These are phyloP conservation scores for Eimeria necatrix DNA, from an alignment of 169 alveolate species.

Conservation along the genomic window DNA sequence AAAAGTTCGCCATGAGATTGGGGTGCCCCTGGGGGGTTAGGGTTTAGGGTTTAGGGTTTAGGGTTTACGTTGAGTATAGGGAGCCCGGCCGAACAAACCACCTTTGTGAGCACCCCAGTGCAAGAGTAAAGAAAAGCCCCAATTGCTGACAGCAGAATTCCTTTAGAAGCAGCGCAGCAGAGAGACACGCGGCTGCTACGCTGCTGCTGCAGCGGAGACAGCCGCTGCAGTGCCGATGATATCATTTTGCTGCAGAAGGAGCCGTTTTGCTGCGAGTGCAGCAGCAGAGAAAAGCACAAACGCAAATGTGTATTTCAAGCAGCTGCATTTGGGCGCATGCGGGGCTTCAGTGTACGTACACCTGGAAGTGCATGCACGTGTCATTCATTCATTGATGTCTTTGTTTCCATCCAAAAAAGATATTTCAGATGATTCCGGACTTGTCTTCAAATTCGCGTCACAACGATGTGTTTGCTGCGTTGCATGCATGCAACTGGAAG, in stretches of 20 bases:
- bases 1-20: too few species aligned
- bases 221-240: neutral
- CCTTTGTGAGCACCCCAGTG: conserved; percentile 51
- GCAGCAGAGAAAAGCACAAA: neutral
- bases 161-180: conserved; percentile 29
- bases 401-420: too few species aligned
- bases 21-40: neutral
- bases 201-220: neutral
- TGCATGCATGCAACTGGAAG: too few species aligned
- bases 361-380: too few species aligned
- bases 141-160: neutral
- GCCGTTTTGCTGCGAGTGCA: neutral
- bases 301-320: too few species aligned
- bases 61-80: conserved; percentile 49
- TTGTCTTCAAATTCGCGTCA: too few species aligned
- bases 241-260: neutral
- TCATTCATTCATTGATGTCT: too few species aligned
- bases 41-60: neutral
- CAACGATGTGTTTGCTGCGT: too few species aligned
- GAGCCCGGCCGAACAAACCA: conserved; percentile 35
- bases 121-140: conserved; percentile 51
- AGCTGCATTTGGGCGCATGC: too few species aligned
- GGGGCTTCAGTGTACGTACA: too few species aligned
- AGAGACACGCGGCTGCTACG: neutral
- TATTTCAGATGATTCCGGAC: too few species aligned